These are phyloP conservation scores for Pulveroboletus sp. DNA, from an alignment of 1,284 basidiomycete genomes.

Conservation along the genomic window DNA sequence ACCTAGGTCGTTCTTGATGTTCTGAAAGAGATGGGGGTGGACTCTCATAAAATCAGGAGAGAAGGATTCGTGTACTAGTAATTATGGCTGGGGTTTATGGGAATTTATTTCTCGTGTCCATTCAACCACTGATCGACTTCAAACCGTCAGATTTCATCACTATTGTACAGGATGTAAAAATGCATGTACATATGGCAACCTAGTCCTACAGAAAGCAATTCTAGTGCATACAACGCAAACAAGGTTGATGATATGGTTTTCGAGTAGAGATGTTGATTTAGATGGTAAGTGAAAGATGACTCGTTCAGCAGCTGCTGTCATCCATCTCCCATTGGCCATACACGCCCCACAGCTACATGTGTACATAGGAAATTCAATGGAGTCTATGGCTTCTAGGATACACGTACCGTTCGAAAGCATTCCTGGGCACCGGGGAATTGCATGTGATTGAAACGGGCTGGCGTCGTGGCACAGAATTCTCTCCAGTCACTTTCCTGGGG, in stretches of 20 bases:
- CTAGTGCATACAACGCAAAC: neutral
- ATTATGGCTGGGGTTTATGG: neutral
- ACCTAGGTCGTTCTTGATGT: slow-evolving; percentile 10
- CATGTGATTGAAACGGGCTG: slow-evolving; percentile 15
- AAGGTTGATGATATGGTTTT: neutral
- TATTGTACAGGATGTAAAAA: neutral
- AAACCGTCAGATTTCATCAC: neutral
- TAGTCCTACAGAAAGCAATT: neutral
- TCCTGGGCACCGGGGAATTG: slow-evolving; percentile 24
- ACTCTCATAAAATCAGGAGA: slow-evolving; percentile 11
- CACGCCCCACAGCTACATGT: slow-evolving; percentile 16
- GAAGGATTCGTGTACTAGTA: slow-evolving; percentile 28
- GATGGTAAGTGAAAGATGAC: too few species aligned
- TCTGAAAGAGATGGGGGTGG: slow-evolving; percentile 22
- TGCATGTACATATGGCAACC: neutral
- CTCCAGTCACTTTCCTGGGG: slow-evolving; percentile 25
- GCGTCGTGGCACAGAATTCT: slow-evolving; percentile 33
- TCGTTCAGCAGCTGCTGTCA: slow-evolving; percentile 13
- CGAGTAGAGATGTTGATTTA: too few species aligned
- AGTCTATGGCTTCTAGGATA: neutral
- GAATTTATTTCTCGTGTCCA: too few species aligned
- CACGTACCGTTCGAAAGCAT: slow-evolving; percentile 24
- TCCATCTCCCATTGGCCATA: slow-evolving; percentile 34
- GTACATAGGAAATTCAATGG: neutral
- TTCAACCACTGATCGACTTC: neutral